These are phyloP conservation scores for Daldinia loculata DNA, from an alignment of 495 filamentous ascomycete species.

Conservation along the genomic window DNA sequence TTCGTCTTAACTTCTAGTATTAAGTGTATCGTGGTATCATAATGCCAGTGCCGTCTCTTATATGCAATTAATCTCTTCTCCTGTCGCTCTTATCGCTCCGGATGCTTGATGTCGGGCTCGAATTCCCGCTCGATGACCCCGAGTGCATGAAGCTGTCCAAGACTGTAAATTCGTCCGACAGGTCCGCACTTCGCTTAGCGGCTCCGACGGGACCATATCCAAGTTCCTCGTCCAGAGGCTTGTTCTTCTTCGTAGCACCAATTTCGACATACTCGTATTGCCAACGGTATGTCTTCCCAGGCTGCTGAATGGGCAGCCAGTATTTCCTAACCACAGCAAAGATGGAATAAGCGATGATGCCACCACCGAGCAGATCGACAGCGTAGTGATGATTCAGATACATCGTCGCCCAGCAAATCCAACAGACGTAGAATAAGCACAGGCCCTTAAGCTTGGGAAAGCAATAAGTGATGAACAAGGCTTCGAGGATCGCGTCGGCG, in stretches of 20 bases:
- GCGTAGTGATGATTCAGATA: constrained; percentile 97
- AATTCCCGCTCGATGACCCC: constrained; percentile 31
- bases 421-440: constrained; percentile 82
- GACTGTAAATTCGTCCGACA: constrained; percentile 30
- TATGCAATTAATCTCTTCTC: constrained; percentile 34
- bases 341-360: constrained; percentile 76
- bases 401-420: constrained; percentile 99
- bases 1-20: constrained; percentile 24
- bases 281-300: constrained; percentile 88
- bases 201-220: constrained; percentile 37
- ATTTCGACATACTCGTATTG: constrained; percentile 93
- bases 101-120: constrained; percentile 23
- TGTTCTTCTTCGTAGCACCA: constrained; percentile 58
- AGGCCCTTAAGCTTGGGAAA: constrained; percentile 81
- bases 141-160: constrained; percentile 39
- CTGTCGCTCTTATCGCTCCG: constrained; percentile 35
- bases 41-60: constrained; percentile 15
- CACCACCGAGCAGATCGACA: constrained; percentile 88
- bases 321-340: constrained; percentile 82
- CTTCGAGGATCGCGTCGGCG: constrained; percentile 83
- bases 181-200: constrained; percentile 26
- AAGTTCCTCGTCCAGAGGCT: constrained; percentile 51
- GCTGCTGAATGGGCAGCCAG: constrained; percentile 82
- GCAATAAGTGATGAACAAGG: constrained; percentile 89
- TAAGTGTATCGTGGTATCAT: constrained; percentile 42